Conservation (phyloP, 2,329 filamentous ascomycete genomes). For the Periconia sp. region DNA sequence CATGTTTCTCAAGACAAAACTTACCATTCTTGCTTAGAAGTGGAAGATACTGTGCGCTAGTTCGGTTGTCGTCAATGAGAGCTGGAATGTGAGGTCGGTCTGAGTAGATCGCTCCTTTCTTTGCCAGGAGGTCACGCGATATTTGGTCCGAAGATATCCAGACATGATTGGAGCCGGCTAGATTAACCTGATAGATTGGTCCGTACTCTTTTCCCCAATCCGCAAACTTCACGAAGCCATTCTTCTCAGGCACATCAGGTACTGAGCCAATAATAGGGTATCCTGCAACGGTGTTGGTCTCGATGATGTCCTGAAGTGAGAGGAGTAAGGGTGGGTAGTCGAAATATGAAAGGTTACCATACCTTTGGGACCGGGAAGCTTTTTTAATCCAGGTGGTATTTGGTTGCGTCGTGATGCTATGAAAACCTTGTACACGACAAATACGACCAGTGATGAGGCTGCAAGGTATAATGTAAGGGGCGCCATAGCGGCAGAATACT, state of each 20-base stretch:
- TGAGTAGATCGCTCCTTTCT: slow-evolving; percentile 54
- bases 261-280: slow-evolving; percentile 52
- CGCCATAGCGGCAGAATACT: slow-evolving; percentile 33
- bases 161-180: slow-evolving; percentile 53
- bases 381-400: slow-evolving; percentile 43
- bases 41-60: slow-evolving; percentile 53
- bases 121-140: slow-evolving; percentile 51
- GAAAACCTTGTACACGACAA: slow-evolving; percentile 38
- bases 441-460: slow-evolving; percentile 27
- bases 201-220: slow-evolving; percentile 53
- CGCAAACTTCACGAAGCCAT: slow-evolving; percentile 53
- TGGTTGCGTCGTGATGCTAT: slow-evolving; percentile 30
- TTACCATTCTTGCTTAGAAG: slow-evolving; percentile 52
- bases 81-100: slow-evolving; percentile 54
- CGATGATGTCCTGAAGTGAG: too few species aligned
- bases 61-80: slow-evolving; percentile 51
- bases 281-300: slow-evolving; percentile 33
- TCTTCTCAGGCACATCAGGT: slow-evolving; percentile 52
- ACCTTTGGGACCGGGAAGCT: slow-evolving; percentile 50
- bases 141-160: slow-evolving; percentile 53
- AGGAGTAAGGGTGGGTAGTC: too few species aligned
- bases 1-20: background rate
- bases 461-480: slow-evolving; percentile 34
- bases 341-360: slow-evolving; percentile 17
- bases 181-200: slow-evolving; percentile 53